phyloP scores from a whole-genome alignment of 768 basidiomycete species.

The Boletus speciosus region DNA sequence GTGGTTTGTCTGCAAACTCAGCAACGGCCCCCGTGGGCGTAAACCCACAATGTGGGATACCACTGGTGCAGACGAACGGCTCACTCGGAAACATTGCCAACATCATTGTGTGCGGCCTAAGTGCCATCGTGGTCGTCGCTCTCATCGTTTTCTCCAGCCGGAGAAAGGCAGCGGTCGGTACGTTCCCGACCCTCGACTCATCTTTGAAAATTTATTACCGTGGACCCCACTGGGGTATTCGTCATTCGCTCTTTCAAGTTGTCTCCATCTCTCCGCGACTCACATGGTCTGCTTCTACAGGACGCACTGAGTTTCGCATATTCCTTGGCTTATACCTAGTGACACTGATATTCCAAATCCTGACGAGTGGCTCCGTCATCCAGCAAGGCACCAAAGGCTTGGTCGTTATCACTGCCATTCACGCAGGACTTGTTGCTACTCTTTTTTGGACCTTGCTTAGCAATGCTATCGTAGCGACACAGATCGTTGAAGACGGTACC shows the following conservation, averaged over 20 bases:
- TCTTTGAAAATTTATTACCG: not conserved
- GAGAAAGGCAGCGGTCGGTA: slow-evolving; percentile 86
- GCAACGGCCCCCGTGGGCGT: slow-evolving; percentile 74
- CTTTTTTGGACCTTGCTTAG: slow-evolving; percentile 79
- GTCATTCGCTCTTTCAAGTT: not conserved
- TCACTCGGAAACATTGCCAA: slow-evolving; percentile 84
- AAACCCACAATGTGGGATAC: slow-evolving; percentile 77
- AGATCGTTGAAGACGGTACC: slow-evolving; percentile 90
- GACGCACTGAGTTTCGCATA: slow-evolving; percentile 66
- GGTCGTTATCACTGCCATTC: slow-evolving; percentile 70
- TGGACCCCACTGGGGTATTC: not conserved
- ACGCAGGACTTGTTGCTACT: slow-evolving; percentile 71
- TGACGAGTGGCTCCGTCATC: slow-evolving; percentile 77
- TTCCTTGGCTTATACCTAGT: slow-evolving; percentile 66
- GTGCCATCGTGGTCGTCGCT: slow-evolving; percentile 53
- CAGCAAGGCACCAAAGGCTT: slow-evolving; percentile 72
- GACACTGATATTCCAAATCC: slow-evolving; percentile 73
- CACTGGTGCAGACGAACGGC: slow-evolving; percentile 51
- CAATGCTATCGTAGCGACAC: slow-evolving; percentile 78
- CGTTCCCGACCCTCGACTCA: slow-evolving; percentile 27
- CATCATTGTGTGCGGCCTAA: slow-evolving; percentile 75
- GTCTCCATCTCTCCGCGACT: not conserved
- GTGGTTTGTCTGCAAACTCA: slow-evolving; percentile 42
- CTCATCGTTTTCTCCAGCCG: slow-evolving; percentile 58
- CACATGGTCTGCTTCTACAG: slow-evolving; percentile 29